Base-by-base conservation (phyloP, 495 filamentous ascomycete genomes). In the Rhypophila decipiens region DNA sequence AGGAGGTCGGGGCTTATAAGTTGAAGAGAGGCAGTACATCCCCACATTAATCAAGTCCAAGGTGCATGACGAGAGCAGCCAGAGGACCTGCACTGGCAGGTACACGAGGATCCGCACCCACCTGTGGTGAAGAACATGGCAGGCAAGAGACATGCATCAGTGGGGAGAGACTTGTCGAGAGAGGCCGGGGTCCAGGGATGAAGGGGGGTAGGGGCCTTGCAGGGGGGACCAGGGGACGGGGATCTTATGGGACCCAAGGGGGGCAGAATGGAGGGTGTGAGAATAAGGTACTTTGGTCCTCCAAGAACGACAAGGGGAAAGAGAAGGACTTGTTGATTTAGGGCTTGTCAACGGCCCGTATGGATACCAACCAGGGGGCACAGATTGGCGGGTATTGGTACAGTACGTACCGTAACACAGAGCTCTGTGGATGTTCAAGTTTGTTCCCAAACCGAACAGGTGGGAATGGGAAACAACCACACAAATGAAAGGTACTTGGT, bases 1-100 rank as follows among this genome's bases (percentile, higher is more conserved):
- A 53, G 31, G 49, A 55, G 51, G 46, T 52, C 56, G n/a, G n/a
- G 49, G 59, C 60, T 63, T 58, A 60, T 60, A 63, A 58, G 35
- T 49, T 44, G 46, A 51, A 42, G 43, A 42, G 55, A 51, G 54
- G 59, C 57, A 46, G 59, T 60, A 60, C 57, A 53, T 58, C 59
- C 42, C 54, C 56, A 59, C 51, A 59, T 46, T 52, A n/a, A 40
- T 47, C 22, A 44, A 50, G 52, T 55, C 40, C 21, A 23, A 40
- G 34, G 24, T 52, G 50, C 51, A 51, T 51, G 48, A 47, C 47
- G 52, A 47, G 47, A 49, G 42, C 17, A 33, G n/a, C 29, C 33
- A 24, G 40, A 45, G n/a, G 31, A 42, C 42, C 45, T 37, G 29
- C 48, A 50, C 50, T 43, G 44, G 42, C 31, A 55, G 29, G 23